Evolutionary conservation across 2,329 filamentous ascomycete genomes (phyloP).

Genomic region (Eutypa lata): DNA sequence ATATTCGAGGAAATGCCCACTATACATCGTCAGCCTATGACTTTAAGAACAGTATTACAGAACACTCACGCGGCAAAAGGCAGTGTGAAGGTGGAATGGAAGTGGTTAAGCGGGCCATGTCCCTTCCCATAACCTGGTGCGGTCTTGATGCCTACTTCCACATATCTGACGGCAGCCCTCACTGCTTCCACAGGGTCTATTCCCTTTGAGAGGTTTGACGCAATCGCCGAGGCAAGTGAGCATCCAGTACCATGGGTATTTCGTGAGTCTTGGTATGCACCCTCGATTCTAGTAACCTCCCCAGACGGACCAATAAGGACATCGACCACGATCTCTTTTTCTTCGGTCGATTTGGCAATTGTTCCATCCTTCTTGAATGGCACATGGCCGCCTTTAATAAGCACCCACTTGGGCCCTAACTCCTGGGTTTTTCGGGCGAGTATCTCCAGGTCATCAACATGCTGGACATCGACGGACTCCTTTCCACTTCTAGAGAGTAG

Average conservation of each 20-base stretch:
- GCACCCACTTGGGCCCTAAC: constrained; percentile 74
- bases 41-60: not conserved
- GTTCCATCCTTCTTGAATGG: constrained; percentile 66
- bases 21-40: constrained; percentile 27
- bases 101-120: constrained; percentile 73
- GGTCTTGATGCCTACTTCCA: constrained; percentile 67
- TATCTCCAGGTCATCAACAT: constrained; percentile 62
- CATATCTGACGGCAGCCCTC: constrained; percentile 65
- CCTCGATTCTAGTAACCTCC: constrained; percentile 62
- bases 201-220: constrained; percentile 66
- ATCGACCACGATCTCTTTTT: constrained; percentile 70
- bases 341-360: constrained; percentile 54
- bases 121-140: constrained; percentile 63
- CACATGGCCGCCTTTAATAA: constrained; percentile 89
- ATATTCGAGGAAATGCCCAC: constrained; percentile 80
- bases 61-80: constrained; percentile 62
- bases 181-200: constrained; percentile 57
- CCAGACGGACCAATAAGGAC: constrained; percentile 64
- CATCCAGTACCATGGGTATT: constrained; percentile 96
- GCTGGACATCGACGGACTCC: constrained; percentile 40
- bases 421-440: constrained; percentile 64
- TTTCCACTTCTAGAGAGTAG: constrained; percentile 55
- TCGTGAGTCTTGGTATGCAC: constrained; percentile 65
- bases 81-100: constrained; percentile 66
- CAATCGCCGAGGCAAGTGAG: constrained; percentile 81